These are phyloP conservation scores for Myrica gale DNA, from an alignment of 306 rosid species.

Conservation along the genomic window DNA sequence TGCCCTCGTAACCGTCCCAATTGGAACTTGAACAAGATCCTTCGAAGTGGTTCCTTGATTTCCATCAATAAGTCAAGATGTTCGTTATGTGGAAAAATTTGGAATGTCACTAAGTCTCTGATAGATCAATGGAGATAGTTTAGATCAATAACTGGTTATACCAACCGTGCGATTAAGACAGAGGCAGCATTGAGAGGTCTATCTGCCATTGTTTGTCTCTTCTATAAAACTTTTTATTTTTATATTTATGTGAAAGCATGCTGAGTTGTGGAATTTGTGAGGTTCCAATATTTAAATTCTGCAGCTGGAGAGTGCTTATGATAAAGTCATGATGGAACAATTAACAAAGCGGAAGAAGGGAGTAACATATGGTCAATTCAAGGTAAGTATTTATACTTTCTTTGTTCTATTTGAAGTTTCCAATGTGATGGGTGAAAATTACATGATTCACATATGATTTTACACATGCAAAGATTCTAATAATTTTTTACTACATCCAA, in stretches of 20 bases:
- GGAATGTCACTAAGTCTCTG: not conserved
- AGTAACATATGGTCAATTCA: constrained; percentile 74
- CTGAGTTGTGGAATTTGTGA: constrained; percentile 27
- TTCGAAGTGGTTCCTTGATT: too few relatives aligned
- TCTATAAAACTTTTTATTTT: too few relatives aligned
- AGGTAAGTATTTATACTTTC: constrained; percentile 48
- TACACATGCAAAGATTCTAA: not conserved
- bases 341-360: constrained; percentile 88
- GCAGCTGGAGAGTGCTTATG: constrained; percentile 93
- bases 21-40: too few relatives aligned
- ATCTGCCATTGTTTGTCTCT: not conserved
- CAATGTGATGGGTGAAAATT: constrained; percentile 12
- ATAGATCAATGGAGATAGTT: constrained; percentile 1
- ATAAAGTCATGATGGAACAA: constrained; percentile 95
- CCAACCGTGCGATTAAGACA: not conserved
- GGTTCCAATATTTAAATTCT: constrained; percentile 23
- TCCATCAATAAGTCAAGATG: not conserved
- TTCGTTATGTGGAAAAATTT: not conserved
- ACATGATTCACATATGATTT: constrained; percentile 3
- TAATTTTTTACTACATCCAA: not conserved
- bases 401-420: constrained; percentile 4
- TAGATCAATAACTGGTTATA: not conserved
- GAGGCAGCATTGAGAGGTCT: not conserved
- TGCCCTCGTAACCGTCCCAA: too few relatives aligned
- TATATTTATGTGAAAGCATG: constrained; percentile 20